Evolutionary conservation across 805 yeast species (phyloP).

Genomic region (Schizosaccharomyces octosporus): DNA sequence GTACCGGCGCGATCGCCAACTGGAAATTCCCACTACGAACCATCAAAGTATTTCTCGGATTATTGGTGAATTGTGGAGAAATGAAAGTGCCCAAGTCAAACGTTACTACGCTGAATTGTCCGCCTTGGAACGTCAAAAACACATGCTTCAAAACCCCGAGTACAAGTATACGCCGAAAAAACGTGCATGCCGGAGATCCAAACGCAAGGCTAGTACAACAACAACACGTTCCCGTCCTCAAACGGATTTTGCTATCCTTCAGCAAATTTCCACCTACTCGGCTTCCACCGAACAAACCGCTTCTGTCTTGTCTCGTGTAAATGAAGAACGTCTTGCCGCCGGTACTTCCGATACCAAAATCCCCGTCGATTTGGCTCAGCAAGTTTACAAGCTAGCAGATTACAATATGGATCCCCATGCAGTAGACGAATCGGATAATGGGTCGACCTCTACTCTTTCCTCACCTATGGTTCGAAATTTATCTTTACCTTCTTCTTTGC

Average conservation of each 20-base stretch:
- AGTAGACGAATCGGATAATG: background rate
- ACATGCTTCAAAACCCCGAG: background rate
- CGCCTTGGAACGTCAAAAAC: background rate
- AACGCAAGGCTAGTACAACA: too few species aligned
- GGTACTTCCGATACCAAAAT: too few species aligned
- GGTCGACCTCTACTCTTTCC: background rate
- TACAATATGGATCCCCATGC: too few species aligned
- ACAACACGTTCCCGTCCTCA: background rate
- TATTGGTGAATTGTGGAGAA: conserved; percentile 23
- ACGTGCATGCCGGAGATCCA: background rate
- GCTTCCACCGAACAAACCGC: background rate
- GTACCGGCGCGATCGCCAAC: conserved; percentile 20
- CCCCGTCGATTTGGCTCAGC: too few species aligned
- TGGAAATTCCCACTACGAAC: conserved; percentile 10
- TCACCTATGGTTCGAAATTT: background rate
- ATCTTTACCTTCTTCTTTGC: background rate
- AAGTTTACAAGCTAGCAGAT: too few species aligned
- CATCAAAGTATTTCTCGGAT: conserved; percentile 15
- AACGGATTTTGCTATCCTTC: background rate
- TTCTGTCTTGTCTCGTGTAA: too few species aligned
- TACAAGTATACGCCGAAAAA: conserved; percentile 1
- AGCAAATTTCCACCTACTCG: background rate
- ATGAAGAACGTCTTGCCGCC: too few species aligned
- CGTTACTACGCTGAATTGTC: conserved; percentile 1
- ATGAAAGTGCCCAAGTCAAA: conserved; percentile 12